These are phyloP conservation scores for Globisporangium barbulae DNA, from an alignment of 352 stramenopile genomes.

Conservation along the genomic window DNA sequence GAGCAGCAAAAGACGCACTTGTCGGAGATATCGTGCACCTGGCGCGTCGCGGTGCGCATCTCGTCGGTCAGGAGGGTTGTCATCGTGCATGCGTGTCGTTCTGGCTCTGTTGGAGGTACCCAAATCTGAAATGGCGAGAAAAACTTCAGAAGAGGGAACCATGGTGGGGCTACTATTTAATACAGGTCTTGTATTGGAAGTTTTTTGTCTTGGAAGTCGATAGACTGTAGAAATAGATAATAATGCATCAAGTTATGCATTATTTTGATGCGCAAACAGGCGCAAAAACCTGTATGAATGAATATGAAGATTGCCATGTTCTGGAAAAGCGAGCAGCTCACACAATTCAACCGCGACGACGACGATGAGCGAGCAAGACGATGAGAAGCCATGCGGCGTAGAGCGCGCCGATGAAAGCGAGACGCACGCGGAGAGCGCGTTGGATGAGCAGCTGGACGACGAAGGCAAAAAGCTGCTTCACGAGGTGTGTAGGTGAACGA, in stretches of 20 bases:
- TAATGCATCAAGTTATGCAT: not conserved
- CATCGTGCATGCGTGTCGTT: slow-evolving; percentile 1
- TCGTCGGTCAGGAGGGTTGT: slow-evolving; percentile 32
- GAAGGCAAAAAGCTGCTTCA: slow-evolving; percentile 16
- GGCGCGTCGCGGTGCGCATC: slow-evolving; percentile 45
- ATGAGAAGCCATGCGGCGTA: not conserved
- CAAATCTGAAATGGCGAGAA: slow-evolving; percentile 1
- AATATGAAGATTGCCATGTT: not conserved
- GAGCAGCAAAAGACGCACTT: slow-evolving; percentile 28
- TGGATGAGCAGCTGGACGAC: slow-evolving; percentile 12
- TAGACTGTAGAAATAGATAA: not conserved
- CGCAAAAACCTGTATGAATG: not conserved
- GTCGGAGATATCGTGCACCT: slow-evolving; percentile 50
- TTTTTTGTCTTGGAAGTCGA: not conserved
- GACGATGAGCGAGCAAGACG: not conserved
- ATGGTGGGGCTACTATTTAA: not conserved
- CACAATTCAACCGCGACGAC: not conserved
- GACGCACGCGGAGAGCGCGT: not conserved
- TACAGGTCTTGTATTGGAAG: not conserved
- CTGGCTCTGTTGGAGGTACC: not conserved
- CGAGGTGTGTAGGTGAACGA: slow-evolving; percentile 7
- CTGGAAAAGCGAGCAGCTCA: not conserved
- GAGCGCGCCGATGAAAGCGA: not conserved
- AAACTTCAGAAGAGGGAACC: slow-evolving; percentile 6
- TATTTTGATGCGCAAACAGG: not conserved